Evolutionary conservation across 2,329 filamentous ascomycete species (phyloP).

Genomic region (Cladosporium velox): DNA sequence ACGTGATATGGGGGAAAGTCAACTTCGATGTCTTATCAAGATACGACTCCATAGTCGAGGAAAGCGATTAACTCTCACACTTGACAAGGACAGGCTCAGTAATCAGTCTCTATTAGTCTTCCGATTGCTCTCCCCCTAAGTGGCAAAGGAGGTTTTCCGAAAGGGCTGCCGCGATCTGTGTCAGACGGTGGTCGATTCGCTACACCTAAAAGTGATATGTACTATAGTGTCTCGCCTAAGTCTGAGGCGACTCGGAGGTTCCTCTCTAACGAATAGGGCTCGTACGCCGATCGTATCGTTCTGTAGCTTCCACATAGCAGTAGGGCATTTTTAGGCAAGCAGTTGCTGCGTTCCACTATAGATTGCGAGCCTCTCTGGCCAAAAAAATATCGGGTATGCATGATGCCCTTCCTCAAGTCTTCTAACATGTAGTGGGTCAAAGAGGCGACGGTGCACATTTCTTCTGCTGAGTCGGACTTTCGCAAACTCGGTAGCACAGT

Average conservation of each 20-base stretch:
- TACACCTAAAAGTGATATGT: background rate
- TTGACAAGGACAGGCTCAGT: background rate
- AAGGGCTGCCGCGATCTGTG: background rate
- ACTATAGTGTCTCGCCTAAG: background rate
- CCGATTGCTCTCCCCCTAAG: background rate
- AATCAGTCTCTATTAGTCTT: background rate
- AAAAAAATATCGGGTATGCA: background rate
- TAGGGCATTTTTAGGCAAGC: background rate
- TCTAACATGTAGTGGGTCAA: background rate
- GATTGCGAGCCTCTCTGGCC: background rate
- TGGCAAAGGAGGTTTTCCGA: background rate
- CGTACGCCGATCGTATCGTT: background rate
- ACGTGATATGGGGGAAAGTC: background rate
- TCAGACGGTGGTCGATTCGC: background rate
- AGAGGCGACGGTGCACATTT: background rate
- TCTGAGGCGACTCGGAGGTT: background rate
- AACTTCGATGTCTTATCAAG: background rate
- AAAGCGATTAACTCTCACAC: background rate
- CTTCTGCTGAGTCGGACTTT: background rate
- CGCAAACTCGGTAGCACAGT: background rate
- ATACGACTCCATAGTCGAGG: background rate
- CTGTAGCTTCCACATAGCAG: background rate
- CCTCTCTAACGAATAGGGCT: background rate
- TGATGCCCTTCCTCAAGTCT: background rate
- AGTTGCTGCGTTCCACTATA: background rate